phyloP scores from a whole-genome alignment of 306 rosid genomes.

The Clitoria ternatea region DNA sequence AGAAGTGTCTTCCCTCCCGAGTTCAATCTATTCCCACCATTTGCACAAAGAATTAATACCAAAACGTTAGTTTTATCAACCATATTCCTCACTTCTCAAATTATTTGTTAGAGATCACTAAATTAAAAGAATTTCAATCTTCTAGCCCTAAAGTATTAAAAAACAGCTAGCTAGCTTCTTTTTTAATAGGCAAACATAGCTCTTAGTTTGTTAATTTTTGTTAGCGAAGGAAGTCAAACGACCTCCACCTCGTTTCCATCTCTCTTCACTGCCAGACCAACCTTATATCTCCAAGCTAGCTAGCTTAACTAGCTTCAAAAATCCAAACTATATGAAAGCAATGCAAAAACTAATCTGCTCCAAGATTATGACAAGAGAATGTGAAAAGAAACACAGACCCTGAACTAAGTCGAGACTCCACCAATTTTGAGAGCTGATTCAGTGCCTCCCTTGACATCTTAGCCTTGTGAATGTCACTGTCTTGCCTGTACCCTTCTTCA shows the following conservation, averaged over 20 bases:
- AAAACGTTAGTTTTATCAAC: no score
- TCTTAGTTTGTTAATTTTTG: no score
- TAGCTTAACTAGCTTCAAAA: no score
- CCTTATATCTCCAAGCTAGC: no score
- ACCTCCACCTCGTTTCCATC: neutral
- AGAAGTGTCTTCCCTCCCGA: neutral
- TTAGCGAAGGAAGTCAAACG: no score
- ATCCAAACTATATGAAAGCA: no score
- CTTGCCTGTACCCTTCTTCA: slow-evolving; percentile 55
- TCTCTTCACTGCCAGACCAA: neutral
- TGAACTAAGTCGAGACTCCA: slow-evolving; percentile 47
- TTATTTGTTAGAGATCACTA: no score
- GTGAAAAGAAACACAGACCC: slow-evolving; percentile 45
- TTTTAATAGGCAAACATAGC: no score
- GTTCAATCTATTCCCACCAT: neutral
- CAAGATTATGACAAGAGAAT: slow-evolving; percentile 6
- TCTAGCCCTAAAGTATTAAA: neutral
- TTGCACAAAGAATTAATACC: neutral
- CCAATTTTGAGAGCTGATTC: slow-evolving; percentile 54
- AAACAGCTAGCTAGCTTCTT: no score
- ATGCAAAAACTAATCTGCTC: neutral
- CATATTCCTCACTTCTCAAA: no score
- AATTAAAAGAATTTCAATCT: neutral
- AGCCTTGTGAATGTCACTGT: slow-evolving; percentile 44
- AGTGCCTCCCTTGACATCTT: slow-evolving; percentile 62